Conservation (phyloP, 129 eudicot species). For the Artemisia argyi region DNA sequence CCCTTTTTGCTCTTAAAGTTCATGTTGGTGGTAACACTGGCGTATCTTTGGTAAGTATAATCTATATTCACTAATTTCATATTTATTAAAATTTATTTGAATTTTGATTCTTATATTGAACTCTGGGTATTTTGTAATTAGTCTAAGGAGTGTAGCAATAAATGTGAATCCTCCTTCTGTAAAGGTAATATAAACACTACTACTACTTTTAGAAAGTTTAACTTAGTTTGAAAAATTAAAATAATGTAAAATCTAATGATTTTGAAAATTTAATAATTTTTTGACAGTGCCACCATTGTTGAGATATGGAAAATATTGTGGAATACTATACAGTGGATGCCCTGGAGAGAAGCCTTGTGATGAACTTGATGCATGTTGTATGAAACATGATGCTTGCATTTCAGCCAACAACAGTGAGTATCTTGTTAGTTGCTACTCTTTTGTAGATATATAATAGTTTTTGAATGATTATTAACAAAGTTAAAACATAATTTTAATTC, state of each 20-base stretch:
- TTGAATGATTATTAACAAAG: neutral
- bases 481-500: too few relatives aligned
- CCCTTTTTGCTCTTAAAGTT: conserved; percentile 55
- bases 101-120: neutral
- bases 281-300: conserved; percentile 75
- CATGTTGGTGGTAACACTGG: conserved; percentile 43
- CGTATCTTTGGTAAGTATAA: conserved; percentile 40
- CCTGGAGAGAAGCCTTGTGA: conserved; percentile 89
- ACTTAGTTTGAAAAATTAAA: neutral
- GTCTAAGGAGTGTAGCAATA: conserved; percentile 65
- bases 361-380: conserved; percentile 83
- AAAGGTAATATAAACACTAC: conserved; percentile 32
- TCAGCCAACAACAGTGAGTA: conserved; percentile 61
- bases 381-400: conserved; percentile 85
- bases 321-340: conserved; percentile 81
- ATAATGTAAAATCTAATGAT: neutral
- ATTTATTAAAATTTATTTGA: neutral
- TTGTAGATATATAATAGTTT: neutral
- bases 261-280: neutral
- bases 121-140: conserved; percentile 17
- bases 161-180: conserved; percentile 82
- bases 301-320: conserved; percentile 95
- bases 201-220: neutral
- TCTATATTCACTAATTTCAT: neutral
- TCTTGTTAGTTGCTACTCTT: neutral